phyloP scores from a whole-genome alignment of 371 early-diverging fungal species.

The Aphelidium insulamus region DNA sequence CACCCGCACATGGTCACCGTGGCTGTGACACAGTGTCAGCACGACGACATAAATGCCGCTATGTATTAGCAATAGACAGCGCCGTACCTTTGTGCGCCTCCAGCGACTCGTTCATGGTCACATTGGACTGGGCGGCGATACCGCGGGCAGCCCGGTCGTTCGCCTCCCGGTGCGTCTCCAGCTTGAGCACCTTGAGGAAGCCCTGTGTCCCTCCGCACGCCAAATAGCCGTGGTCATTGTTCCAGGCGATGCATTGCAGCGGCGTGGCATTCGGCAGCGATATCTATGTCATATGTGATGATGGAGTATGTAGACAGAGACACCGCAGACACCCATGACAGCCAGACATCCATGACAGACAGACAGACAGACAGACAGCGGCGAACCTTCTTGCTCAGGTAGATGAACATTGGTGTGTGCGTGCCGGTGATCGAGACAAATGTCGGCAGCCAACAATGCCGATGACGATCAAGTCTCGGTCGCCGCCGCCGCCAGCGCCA shows the following conservation, averaged over 20 bases:
- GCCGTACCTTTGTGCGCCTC: slow-evolving; percentile 20
- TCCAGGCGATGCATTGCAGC: slow-evolving; percentile 21
- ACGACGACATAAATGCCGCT: background rate
- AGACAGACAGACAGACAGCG: too few species aligned
- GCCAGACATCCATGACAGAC: too few species aligned
- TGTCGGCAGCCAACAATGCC: too few species aligned
- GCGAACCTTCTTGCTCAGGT: slow-evolving; percentile 11
- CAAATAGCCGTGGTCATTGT: slow-evolving; percentile 28
- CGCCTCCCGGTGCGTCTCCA: slow-evolving; percentile 7
- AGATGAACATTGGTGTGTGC: slow-evolving; percentile 12
- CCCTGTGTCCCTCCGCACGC: slow-evolving; percentile 30
- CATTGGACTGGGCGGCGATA: background rate
- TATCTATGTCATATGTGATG: slow-evolving; percentile 7
- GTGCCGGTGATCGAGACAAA: too few species aligned
- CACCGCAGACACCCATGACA: too few species aligned
- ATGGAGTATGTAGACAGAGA: background rate
- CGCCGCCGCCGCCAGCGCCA: too few species aligned
- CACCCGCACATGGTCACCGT: slow-evolving; percentile 19
- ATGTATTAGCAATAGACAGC: background rate
- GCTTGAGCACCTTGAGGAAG: slow-evolving; percentile 25
- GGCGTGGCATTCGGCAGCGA: slow-evolving; percentile 24
- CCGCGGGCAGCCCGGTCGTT: background rate
- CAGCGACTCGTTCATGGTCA: slow-evolving; percentile 17
- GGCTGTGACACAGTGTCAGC: slow-evolving; percentile 4
- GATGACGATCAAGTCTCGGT: too few species aligned